Percentiles rank a stretch among this genome's conserved stretches.
Conservation (phyloP, 306 rosid species). For the Cyamopsis tetragonoloba region DNA sequence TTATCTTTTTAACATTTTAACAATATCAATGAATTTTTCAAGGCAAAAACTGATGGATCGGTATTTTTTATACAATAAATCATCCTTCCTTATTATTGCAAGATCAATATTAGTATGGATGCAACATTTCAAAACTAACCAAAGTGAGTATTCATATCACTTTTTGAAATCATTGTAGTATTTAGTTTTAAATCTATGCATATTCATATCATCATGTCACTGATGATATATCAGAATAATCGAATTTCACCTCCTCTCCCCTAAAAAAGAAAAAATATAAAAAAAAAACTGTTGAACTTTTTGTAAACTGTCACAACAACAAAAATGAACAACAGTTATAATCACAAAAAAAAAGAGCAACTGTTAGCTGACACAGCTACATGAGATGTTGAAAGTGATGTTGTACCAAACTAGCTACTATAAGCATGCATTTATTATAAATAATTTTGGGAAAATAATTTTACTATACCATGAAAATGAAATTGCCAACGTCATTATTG, state of each 20-base stretch:
- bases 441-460: conserved; percentile 12
- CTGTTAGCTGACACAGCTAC: conserved; percentile 25
- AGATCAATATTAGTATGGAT: neutral
- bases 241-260: no score
- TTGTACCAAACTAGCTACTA: conserved; percentile 28
- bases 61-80: neutral
- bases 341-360: conserved; percentile 15
- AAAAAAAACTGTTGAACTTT: neutral
- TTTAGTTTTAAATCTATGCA: neutral
- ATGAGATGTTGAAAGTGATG: conserved; percentile 28
- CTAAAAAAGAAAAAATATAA: no score
- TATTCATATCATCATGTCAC: neutral
- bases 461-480: conserved; percentile 20
- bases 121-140: neutral
- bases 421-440: no score
- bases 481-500: neutral
- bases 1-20: neutral
- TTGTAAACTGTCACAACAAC: conserved; percentile 14
- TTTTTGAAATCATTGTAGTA: neutral
- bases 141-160: neutral
- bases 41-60: neutral
- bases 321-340: conserved; percentile 8
- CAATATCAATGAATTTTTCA: neutral
- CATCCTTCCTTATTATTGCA: neutral
- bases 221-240: no score